Evolutionary conservation across 2,329 filamentous ascomycete species (phyloP), one percentile per base, ranked within the genome.

Genomic region (Monosporascus sp.): DNA sequence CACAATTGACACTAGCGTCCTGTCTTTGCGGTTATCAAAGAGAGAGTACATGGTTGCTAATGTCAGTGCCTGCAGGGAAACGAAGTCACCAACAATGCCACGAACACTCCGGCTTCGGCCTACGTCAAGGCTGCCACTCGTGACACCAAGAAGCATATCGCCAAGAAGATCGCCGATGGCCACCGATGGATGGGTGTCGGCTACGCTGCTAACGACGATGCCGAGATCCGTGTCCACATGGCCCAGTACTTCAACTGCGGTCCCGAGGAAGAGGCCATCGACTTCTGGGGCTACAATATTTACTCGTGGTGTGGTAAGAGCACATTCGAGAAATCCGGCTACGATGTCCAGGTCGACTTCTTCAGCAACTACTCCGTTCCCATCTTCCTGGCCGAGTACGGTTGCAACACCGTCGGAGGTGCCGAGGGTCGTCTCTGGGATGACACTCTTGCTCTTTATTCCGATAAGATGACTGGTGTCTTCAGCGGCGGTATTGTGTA

Each of bases 241-340:
- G 84, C 85, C 57, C 73, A 86, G 65, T 92, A 88, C 76, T 90
- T 92, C 73, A 85, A 90, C 76, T 92, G 88, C 65, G 86, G 86
- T 49, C 66, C 77, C 52, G 61, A 73, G 11, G 72, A 73, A 0
- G 74, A 57, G 76, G 72, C 83, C 47, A 89, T 91, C 60, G 88
- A 92, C 69, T 90, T 90, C 75, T 92, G 86, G 83, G 88, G 88
- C 49, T 91, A 91, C 82, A 92, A 92, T 77, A 90, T 91, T 74
- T 92, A 92, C 76, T 90, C 88, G 42, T 92, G 88, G 88, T 92
- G 88, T 66, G 88, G 88, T 64, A 60, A 65, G 58, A 89, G 86
- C 57, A 82, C 78, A 57, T 90, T 80, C 74, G 72, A 73, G 17
- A 60, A 78, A 57, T 90, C 88, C 20, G 86, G 86, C 51, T 92